Conservation (phyloP, 2,329 filamentous ascomycete genomes). For the Fusarium sp. region DNA sequence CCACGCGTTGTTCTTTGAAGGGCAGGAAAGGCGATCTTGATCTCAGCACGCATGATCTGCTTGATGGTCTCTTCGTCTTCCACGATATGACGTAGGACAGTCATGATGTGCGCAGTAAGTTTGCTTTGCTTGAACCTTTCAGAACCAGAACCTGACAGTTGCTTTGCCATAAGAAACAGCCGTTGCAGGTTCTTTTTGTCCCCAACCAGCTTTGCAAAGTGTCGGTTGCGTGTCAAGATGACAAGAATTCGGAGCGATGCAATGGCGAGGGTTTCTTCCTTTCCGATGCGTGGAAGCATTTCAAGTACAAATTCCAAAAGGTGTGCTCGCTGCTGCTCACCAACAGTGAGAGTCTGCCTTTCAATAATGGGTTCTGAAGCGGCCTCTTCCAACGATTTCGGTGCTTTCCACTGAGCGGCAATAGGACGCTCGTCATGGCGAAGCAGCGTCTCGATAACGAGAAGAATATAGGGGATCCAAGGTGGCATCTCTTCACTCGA, state of each 20-base stretch:
- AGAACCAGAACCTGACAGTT: slow-evolving; percentile 82
- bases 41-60: slow-evolving; percentile 92
- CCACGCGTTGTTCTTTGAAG: slow-evolving; percentile 61
- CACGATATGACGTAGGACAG: slow-evolving; percentile 89
- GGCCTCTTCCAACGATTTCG: slow-evolving; percentile 60
- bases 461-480: slow-evolving; percentile 90
- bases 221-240: slow-evolving; percentile 83
- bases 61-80: slow-evolving; percentile 93
- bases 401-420: slow-evolving; percentile 75
- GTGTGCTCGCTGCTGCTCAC: slow-evolving; percentile 71
- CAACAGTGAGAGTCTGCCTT: slow-evolving; percentile 68
- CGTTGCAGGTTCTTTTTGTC: slow-evolving; percentile 91
- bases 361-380: slow-evolving; percentile 67
- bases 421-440: slow-evolving; percentile 86
- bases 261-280: slow-evolving; percentile 85
- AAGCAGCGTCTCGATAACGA: slow-evolving; percentile 91
- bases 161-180: slow-evolving; percentile 94
- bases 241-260: slow-evolving; percentile 86
- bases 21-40: slow-evolving; percentile 79
- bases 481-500: slow-evolving; percentile 83
- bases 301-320: slow-evolving; percentile 84
- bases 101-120: slow-evolving; percentile 74
- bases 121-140: slow-evolving; percentile 72
- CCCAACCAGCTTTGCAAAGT: slow-evolving; percentile 79
- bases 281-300: slow-evolving; percentile 85